Conservation (phyloP, 164 flowering plant species). For the Santalum album region DNA sequence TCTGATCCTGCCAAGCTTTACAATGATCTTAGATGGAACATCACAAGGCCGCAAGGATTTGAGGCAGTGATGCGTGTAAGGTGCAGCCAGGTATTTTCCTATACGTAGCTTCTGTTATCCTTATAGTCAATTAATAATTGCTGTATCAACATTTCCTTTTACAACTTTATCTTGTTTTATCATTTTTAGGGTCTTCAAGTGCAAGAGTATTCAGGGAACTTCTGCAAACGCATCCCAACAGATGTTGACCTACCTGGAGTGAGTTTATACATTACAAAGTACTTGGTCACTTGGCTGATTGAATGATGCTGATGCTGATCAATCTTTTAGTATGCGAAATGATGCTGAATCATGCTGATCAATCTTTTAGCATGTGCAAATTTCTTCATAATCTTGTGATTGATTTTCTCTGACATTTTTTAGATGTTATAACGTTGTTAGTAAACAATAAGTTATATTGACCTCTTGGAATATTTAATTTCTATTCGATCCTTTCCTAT, state of each 20-base stretch:
- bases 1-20: slow-evolving; percentile 92
- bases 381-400: too few species aligned
- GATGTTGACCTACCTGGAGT: slow-evolving; percentile 98
- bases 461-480: too few species aligned
- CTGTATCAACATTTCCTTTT: neutral
- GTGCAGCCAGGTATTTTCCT: slow-evolving; percentile 77
- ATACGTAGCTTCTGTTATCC: neutral
- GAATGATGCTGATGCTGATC: neutral
- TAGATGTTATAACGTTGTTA: too few species aligned
- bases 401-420: too few species aligned
- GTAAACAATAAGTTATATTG: too few species aligned
- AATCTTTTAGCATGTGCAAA: too few species aligned
- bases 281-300: neutral
- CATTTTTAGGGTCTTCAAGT: slow-evolving; percentile 86
- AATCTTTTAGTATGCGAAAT: too few species aligned
- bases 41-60: slow-evolving; percentile 96
- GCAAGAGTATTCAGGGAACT: slow-evolving; percentile 91
- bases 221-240: slow-evolving; percentile 92
- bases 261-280: slow-evolving; percentile 17
- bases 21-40: slow-evolving; percentile 98
- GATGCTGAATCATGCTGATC: too few species aligned
- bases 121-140: neutral
- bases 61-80: slow-evolving; percentile 99
- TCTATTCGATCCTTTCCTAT: too few species aligned
- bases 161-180: neutral